Conservation (phyloP, 495 filamentous ascomycete genomes). For the Aspergillus homomorphus region DNA sequence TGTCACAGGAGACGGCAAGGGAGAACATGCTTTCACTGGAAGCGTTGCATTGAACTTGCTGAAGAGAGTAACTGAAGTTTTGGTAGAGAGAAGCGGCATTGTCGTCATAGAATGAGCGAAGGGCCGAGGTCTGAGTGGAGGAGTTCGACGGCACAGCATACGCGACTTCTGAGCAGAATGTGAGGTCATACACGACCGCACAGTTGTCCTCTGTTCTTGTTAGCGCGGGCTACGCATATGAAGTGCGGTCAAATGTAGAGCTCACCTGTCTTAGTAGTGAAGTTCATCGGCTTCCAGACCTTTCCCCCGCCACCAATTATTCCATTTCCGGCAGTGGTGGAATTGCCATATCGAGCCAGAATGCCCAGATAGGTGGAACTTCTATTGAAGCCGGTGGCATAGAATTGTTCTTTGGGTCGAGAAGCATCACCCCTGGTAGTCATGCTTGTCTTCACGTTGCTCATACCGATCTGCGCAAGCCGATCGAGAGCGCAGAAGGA, state of each 20-base stretch:
- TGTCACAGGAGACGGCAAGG: conserved; percentile 66
- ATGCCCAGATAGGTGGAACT: conserved; percentile 68
- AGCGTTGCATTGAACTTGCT: conserved; percentile 82
- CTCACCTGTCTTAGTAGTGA: conserved; percentile 76
- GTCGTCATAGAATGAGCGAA: conserved; percentile 68
- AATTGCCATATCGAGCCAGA: conserved; percentile 61
- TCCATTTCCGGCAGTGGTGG: conserved; percentile 45
- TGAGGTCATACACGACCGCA: conserved; percentile 75
- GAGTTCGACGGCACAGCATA: conserved; percentile 87
- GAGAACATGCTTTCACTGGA: conserved; percentile 70
- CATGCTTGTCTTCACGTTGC: conserved; percentile 58
- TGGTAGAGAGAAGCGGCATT: conserved; percentile 57
- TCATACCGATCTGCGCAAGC: conserved; percentile 57
- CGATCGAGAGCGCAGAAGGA: conserved; percentile 72
- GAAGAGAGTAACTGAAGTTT: conserved; percentile 76
- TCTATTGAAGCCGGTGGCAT: conserved; percentile 66
- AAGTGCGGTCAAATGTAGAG: background rate
- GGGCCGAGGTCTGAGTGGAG: conserved; percentile 34
- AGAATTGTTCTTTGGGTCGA: conserved; percentile 80
- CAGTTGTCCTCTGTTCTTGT: conserved; percentile 64
- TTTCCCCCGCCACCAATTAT: conserved; percentile 64
- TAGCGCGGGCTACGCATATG: conserved; percentile 17
- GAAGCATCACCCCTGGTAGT: conserved; percentile 59
- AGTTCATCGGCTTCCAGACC: conserved; percentile 63
- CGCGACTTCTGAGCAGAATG: conserved; percentile 80